phyloP scores from a whole-genome alignment of 2,329 filamentous ascomycete genomes.

The Penicillium sp. region DNA sequence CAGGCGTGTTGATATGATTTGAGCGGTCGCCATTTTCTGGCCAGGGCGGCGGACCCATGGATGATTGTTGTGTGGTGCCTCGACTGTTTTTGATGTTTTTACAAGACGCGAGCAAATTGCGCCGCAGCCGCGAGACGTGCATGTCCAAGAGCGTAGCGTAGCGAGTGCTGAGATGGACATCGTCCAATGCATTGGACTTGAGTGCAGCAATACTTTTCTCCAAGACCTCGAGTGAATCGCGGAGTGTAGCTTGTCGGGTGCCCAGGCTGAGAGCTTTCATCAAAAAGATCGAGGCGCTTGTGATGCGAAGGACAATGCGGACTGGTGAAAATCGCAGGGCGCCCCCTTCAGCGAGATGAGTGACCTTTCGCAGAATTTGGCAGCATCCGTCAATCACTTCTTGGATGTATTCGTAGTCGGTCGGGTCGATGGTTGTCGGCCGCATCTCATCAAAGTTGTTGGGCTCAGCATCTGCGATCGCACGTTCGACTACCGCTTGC shows the following conservation, averaged over 20 bases:
- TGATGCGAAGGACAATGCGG: constrained; percentile 54
- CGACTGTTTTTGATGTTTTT: constrained; percentile 28
- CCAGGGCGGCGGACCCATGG: constrained; percentile 30
- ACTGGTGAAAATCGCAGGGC: constrained; percentile 54
- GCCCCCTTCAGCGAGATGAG: constrained; percentile 47
- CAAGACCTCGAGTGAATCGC: constrained; percentile 49
- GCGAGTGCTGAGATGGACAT: constrained; percentile 52
- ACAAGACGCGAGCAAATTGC: constrained; percentile 38
- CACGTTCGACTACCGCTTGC: constrained; percentile 58
- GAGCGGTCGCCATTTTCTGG: constrained; percentile 23
- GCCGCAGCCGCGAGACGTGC: constrained; percentile 43
- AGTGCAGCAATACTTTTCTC: constrained; percentile 50
- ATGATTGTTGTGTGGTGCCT: constrained; percentile 26
- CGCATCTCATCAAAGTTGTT: constrained; percentile 38
- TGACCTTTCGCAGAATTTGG: constrained; percentile 52
- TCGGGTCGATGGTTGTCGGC: constrained; percentile 46
- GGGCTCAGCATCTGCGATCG: constrained; percentile 38
- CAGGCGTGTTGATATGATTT: constrained; percentile 17
- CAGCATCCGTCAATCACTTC: constrained; percentile 57
- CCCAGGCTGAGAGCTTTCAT: constrained; percentile 53
- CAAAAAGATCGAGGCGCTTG: constrained; percentile 56
- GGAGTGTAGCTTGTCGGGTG: constrained; percentile 49
- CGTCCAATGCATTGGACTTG: constrained; percentile 50
- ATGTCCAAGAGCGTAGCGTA: constrained; percentile 52
- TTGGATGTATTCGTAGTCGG: constrained; percentile 56